These are phyloP conservation scores for Cucumis cinereus DNA, from an alignment of 306 rosid species.

Conservation along the genomic window DNA sequence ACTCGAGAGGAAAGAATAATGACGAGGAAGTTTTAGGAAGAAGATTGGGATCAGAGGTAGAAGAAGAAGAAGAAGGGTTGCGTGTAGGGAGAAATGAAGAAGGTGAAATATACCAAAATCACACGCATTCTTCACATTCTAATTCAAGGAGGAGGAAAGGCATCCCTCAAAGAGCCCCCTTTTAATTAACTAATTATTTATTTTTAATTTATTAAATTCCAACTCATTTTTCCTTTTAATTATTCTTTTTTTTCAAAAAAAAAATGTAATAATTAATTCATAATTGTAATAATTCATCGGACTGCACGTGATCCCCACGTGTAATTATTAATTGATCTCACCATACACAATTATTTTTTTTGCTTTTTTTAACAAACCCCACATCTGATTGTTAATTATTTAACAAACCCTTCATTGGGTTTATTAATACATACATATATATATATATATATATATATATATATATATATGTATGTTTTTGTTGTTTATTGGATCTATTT, in stretches of 20 bases:
- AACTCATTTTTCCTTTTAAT: neutral
- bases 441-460: too few relatives aligned
- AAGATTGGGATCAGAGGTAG: neutral
- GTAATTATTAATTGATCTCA: neutral
- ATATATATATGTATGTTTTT: too few relatives aligned
- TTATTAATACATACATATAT: too few relatives aligned
- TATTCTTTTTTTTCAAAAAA: too few relatives aligned
- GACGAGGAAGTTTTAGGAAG: neutral
- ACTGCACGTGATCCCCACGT: neutral
- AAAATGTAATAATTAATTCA: too few relatives aligned
- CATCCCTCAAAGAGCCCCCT: constrained; percentile 13
- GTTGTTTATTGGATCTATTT: too few relatives aligned
- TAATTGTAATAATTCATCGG: neutral
- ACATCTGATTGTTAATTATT: neutral
- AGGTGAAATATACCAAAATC: constrained; percentile 1
- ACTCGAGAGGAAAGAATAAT: neutral
- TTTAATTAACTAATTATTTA: neutral
- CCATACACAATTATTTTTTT: neutral
- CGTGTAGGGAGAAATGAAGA: neutral
- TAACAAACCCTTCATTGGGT: too few relatives aligned
- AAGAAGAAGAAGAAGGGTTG: neutral
- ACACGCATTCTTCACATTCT: constrained; percentile 9
- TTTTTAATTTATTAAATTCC: neutral
- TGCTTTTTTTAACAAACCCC: neutral
- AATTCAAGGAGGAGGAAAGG: constrained; percentile 12